phyloP scores from a whole-genome alignment of 2,329 filamentous ascomycete genomes.

The Nemania sp. region DNA sequence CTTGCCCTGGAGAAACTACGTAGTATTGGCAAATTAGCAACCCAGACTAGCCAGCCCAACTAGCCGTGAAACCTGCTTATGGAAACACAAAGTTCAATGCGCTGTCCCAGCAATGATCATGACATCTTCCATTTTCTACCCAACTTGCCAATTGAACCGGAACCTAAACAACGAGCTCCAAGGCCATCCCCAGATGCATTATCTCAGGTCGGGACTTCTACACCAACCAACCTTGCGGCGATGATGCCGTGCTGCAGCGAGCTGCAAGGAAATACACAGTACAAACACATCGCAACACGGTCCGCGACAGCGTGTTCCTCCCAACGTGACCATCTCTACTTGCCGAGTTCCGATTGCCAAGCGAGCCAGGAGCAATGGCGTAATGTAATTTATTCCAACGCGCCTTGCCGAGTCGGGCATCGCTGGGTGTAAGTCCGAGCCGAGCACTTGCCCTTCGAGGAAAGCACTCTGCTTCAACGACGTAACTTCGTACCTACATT shows the following conservation, averaged over 20 bases:
- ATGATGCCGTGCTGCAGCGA: conserved; percentile 12
- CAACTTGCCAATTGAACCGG: not conserved
- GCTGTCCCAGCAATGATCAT: too few species aligned
- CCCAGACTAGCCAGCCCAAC: not conserved
- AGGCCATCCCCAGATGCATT: too few species aligned
- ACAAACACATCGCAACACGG: too few species aligned
- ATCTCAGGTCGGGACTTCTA: too few species aligned
- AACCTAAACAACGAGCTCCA: not conserved
- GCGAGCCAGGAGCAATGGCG: conserved; percentile 1
- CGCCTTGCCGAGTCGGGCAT: not conserved
- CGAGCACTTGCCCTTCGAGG: too few species aligned
- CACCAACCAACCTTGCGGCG: not conserved
- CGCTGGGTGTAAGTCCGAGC: not conserved
- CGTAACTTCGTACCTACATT: too few species aligned
- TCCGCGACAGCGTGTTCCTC: not conserved
- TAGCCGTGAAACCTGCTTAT: not conserved
- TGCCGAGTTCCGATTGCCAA: conserved; percentile 14
- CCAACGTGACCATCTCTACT: not conserved
- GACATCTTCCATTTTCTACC: too few species aligned
- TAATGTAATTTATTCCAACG: not conserved
- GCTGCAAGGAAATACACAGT: conserved; percentile 6
- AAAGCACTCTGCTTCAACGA: too few species aligned
- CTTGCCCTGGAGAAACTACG: too few species aligned
- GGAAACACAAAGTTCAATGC: not conserved
- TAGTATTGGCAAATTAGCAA: too few species aligned